Evolutionary conservation across 371 early-diverging fungal species (phyloP), one percentile per base, ranked within the genome.

Genomic region (Syncephalastrum racemosum): DNA sequence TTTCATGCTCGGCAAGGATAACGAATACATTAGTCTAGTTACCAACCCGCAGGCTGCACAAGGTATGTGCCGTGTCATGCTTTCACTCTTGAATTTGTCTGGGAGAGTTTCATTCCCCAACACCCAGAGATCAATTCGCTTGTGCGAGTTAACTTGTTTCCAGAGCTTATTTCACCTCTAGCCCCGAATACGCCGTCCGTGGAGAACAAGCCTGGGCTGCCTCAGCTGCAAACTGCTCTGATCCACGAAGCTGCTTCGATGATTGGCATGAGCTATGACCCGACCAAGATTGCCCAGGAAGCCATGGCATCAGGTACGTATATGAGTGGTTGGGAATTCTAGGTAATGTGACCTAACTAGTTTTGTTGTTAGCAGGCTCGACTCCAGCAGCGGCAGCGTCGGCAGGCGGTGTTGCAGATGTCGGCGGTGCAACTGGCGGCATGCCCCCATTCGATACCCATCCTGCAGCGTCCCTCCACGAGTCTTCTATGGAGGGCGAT

Each of bases 161-260:
- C 48, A 48, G 16, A 23, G 23, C 53, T 47, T 53, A 48, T 46
- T 23, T 53, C 24, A 16, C 22, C 19, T 14, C 5, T 49, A 19
- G 18, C 23, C n/a, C 12, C 23, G 14, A 45, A 22, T 5, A 24
- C 12, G 16, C 16, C 45, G 23, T 6, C 36, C 36, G 12, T 5
- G 10, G 36, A 31, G 10, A 31, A 31, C 36, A 31, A 10, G 36
- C 36, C 5, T 5, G 2, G 6, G 36, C 10, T 31, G 36, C 36
- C 25, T 50, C 36, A n/a, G 7, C 43, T 60, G 4, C 66, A 63
- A 10, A 70, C 65, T 46, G 70, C 57, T n/a, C 41, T 73, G 23
- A 73, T 73, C 31, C 59, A 73, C 58, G 70, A 73, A 59, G 73
- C 73, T 7, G 73, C 70, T 3, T 52, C 56, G 2, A 47, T 70